Base-by-base conservation (phyloP, 2,329 filamentous ascomycete species). In the Colletotrichum sp. region DNA sequence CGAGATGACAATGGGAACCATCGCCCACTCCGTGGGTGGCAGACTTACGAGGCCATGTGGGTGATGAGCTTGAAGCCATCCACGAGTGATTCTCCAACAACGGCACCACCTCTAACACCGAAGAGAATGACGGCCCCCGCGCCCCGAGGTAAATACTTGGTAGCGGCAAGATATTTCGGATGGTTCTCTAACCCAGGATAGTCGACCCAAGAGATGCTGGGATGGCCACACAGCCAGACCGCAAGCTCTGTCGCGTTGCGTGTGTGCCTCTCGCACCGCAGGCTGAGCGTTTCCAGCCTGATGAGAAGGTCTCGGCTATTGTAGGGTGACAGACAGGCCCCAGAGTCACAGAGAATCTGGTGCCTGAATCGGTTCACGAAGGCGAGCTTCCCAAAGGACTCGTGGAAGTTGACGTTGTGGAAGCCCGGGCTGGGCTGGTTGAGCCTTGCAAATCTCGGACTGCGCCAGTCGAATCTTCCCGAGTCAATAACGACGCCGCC, bases 1-100 rank as follows among this genome's bases (percentile, higher is more conserved):
- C n/a, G n/a, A n/a, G n/a, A n/a, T n/a, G n/a, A 6, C 16, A 1
- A 43, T 18, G 36, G 16, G 8, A 39, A 0, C 0, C 39, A 43
- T 43, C 39, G n/a, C 10, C 8, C 1, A 43, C 18, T n/a, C 9
- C 2, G 39, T 43, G 39, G 2, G 34, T 1, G 34, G 13, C n/a
- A n/a, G 13, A 43, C 39, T 43, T 10, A 43, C 39, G 39, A 43
- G 39, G 39, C 39, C 39, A n/a, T 43, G 39, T 43, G 39, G 3
- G 39, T 43, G 39, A 43, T 43, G 1, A 43, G 39, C 39, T 43
- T 43, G 39, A 43, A 43, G 0, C 39, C 39, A 4, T 43, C 39
- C 3, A 43, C 18, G 39, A 43, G 39, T 6, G 18, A 43, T n/a
- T 43, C 39, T 6, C 39, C 39, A 6, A n/a, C 39, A 6, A 43